These are phyloP conservation scores for Lentinus tigrinus DNA, from an alignment of 768 basidiomycete species.

Conservation along the genomic window DNA sequence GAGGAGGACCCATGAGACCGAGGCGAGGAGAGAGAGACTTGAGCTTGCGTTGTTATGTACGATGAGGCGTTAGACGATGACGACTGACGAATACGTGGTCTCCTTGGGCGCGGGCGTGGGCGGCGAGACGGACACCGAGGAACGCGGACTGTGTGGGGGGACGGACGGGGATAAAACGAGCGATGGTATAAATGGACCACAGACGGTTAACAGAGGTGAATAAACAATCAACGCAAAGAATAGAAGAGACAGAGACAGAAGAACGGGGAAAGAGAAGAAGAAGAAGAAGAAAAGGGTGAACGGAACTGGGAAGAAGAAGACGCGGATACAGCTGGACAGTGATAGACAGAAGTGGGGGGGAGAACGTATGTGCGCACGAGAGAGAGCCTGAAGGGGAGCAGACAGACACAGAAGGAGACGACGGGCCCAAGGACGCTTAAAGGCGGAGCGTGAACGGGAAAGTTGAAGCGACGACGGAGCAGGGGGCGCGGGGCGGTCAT, in stretches of 20 bases:
- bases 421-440: not conserved
- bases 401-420: not conserved
- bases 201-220: slow-evolving; percentile 7
- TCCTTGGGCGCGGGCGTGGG: not conserved
- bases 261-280: not conserved
- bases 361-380: slow-evolving; percentile 1
- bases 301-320: slow-evolving; percentile 1
- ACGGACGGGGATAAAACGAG: slow-evolving; percentile 19
- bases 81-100: no score
- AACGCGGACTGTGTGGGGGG: not conserved
- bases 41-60: not conserved
- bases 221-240: slow-evolving; percentile 8
- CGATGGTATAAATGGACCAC: slow-evolving; percentile 26
- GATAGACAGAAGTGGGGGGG: not conserved
- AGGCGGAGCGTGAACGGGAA: not conserved
- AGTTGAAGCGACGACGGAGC: no score
- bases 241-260: not conserved
- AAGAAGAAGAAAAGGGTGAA: not conserved
- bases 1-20: not conserved
- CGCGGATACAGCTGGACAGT: not conserved
- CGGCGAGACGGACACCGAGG: not conserved
- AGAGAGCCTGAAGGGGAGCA: not conserved
- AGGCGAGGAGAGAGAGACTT: not conserved
- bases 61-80: no score
- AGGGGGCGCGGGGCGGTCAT: slow-evolving; percentile 20